Conservation (phyloP, 2,329 filamentous ascomycete genomes). For the Amesomyces nigricolor region DNA sequence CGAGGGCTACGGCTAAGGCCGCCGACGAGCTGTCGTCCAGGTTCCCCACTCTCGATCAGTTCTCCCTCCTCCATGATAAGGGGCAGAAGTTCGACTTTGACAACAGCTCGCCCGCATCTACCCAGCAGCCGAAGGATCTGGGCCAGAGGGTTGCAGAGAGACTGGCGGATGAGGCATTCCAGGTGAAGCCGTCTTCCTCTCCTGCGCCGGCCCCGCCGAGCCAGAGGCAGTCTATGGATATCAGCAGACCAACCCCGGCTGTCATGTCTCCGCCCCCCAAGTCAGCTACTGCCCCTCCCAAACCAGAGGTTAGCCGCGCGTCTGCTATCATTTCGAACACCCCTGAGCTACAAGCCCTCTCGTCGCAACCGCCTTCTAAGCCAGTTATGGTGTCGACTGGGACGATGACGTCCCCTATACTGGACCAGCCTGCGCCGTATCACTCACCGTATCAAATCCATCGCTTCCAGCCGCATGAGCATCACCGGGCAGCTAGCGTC, state of each 20-base stretch:
- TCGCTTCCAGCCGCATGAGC: slow-evolving; percentile 38
- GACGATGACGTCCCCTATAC: slow-evolving; percentile 67
- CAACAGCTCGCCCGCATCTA: slow-evolving; percentile 42
- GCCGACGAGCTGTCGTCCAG: slow-evolving; percentile 76
- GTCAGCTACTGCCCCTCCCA: slow-evolving; percentile 37
- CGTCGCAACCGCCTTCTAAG: slow-evolving; percentile 34
- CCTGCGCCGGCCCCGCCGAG: slow-evolving; percentile 27
- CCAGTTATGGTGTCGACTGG: slow-evolving; percentile 54
- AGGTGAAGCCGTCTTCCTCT: slow-evolving; percentile 34
- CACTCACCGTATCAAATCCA: slow-evolving; percentile 34
- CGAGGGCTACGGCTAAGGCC: slow-evolving; percentile 48
- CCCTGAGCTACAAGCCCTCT: slow-evolving; percentile 55
- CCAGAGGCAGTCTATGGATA: slow-evolving; percentile 29
- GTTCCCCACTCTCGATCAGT: slow-evolving; percentile 90
- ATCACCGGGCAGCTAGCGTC: slow-evolving; percentile 37
- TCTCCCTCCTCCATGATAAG: slow-evolving; percentile 80
- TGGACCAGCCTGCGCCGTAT: slow-evolving; percentile 41
- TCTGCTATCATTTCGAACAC: slow-evolving; percentile 59
- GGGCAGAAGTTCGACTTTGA: slow-evolving; percentile 82
- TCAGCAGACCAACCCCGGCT: slow-evolving; percentile 30
- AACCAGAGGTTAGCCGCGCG: slow-evolving; percentile 51
- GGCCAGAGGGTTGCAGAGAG: slow-evolving; percentile 66
- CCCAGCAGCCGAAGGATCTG: slow-evolving; percentile 48
- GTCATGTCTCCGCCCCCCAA: slow-evolving; percentile 35
- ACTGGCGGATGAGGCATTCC: slow-evolving; percentile 80